Evolutionary conservation across 108 stramenopile genomes (phyloP).

Genomic region (Craspedostauros australis): DNA sequence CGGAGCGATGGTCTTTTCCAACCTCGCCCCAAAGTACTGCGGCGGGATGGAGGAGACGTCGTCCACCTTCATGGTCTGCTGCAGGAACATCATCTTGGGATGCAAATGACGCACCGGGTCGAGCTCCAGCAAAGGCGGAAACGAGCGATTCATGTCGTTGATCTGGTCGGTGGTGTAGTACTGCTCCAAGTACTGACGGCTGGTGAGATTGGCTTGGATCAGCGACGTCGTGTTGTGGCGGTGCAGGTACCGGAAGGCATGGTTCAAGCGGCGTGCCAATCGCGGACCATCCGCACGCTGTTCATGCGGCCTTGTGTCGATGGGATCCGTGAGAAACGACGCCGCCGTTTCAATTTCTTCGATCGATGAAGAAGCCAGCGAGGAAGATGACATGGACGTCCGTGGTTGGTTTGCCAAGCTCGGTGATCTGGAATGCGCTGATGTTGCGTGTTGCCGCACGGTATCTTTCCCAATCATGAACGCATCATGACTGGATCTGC

Average conservation of each 20-base stretch:
- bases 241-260: constrained; percentile 68
- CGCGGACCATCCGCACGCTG: constrained; percentile 57
- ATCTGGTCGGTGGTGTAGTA: constrained; percentile 50
- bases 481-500: too few species aligned
- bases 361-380: too few species aligned
- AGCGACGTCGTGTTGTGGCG: constrained; percentile 36
- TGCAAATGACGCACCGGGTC: constrained; percentile 59
- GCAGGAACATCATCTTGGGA: constrained; percentile 73
- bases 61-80: constrained; percentile 36
- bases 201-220: constrained; percentile 19
- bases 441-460: too few species aligned
- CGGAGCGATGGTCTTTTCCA: constrained; percentile 71
- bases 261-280: constrained; percentile 66
- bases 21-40: constrained; percentile 66
- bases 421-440: too few species aligned
- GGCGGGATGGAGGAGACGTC: constrained; percentile 30
- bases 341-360: too few species aligned
- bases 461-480: too few species aligned
- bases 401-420: too few species aligned
- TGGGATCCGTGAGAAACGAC: not conserved
- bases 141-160: constrained; percentile 39
- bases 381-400: too few species aligned
- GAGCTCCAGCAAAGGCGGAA: constrained; percentile 67
- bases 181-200: constrained; percentile 46
- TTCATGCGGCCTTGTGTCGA: constrained; percentile 55